Percentiles rank a stretch among this genome's conserved stretches.
Conservation (phyloP, 371 early-diverging fungal genomes). For the Nematocida ironsii region DNA sequence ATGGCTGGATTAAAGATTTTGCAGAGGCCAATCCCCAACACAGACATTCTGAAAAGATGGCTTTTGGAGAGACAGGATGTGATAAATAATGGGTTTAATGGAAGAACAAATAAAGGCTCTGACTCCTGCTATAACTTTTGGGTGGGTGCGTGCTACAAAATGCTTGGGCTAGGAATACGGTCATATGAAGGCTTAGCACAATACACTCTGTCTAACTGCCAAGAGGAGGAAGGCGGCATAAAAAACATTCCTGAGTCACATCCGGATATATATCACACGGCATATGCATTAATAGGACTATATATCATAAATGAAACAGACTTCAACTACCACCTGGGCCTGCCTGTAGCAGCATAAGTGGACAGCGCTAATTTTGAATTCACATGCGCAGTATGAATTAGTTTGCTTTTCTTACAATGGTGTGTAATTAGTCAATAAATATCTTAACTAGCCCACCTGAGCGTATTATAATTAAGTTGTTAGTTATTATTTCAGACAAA, state of each 20-base stretch:
- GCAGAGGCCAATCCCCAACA: constrained; percentile 62
- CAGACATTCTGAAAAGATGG: constrained; percentile 72
- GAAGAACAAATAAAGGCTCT: constrained; percentile 88
- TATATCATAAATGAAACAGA: constrained; percentile 32
- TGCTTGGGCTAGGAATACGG: background rate
- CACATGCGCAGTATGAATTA: too few relatives aligned
- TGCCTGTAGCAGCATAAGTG: constrained; percentile 12
- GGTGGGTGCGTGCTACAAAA: constrained; percentile 77
- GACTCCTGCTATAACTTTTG: constrained; percentile 95
- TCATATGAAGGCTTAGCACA: constrained; percentile 72
- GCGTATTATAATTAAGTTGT: too few relatives aligned
- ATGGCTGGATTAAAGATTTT: constrained; percentile 80
- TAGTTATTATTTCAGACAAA: too few relatives aligned
- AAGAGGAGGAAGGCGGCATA: constrained; percentile 77
- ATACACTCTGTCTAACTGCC: constrained; percentile 81
- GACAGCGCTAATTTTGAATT: too few relatives aligned
- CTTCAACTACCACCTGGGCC: constrained; percentile 39
- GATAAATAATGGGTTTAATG: constrained; percentile 87
- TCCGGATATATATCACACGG: constrained; percentile 87
- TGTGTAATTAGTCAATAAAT: too few relatives aligned
- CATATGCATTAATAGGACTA: constrained; percentile 72
- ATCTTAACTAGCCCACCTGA: too few relatives aligned
- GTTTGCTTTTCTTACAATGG: too few relatives aligned
- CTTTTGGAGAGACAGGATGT: constrained; percentile 77
- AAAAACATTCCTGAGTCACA: constrained; percentile 83